A percentile compares a stretch with the other conserved stretches of the same genome.
Conservation (phyloP, 225 moss, liverwort and hornwort species). For the Climacium dendroides region DNA sequence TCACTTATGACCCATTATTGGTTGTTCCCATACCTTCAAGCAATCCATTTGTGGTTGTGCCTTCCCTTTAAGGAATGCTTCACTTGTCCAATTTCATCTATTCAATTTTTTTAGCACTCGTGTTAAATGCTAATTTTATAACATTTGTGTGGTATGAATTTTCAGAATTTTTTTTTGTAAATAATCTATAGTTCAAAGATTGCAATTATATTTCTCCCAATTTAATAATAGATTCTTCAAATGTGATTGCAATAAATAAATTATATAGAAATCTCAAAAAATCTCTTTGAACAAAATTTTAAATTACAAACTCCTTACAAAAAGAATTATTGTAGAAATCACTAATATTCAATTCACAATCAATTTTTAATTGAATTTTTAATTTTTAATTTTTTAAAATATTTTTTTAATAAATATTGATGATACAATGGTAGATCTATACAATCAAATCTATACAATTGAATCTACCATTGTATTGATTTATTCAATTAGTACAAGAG, state of each 20-base stretch:
- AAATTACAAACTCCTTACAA: not conserved
- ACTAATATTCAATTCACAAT: not conserved
- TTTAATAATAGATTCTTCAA: not conserved
- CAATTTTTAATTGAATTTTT: fast-evolving
- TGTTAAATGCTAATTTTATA: not conserved
- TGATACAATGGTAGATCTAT: not conserved
- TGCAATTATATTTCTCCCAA: not conserved
- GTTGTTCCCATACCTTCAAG: not conserved
- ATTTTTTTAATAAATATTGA: not conserved
- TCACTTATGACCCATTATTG: not conserved
- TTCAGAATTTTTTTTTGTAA: not conserved
- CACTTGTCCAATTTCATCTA: not conserved
- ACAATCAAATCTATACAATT: not conserved
- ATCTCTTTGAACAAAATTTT: not conserved
- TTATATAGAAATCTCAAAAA: not conserved
- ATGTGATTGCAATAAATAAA: not conserved
- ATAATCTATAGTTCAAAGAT: not conserved
- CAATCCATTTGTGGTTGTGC: not conserved
- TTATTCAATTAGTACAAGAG: not conserved
- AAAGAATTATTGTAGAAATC: not conserved
- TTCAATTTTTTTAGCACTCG: no score
- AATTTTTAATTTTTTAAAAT: not conserved
- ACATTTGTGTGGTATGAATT: not conserved
- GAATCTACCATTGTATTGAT: not conserved
- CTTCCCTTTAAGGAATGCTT: not conserved